phyloP scores from a whole-genome alignment of 176 grass and related monocot species.

The Rhipidocladum racemiflorum region DNA sequence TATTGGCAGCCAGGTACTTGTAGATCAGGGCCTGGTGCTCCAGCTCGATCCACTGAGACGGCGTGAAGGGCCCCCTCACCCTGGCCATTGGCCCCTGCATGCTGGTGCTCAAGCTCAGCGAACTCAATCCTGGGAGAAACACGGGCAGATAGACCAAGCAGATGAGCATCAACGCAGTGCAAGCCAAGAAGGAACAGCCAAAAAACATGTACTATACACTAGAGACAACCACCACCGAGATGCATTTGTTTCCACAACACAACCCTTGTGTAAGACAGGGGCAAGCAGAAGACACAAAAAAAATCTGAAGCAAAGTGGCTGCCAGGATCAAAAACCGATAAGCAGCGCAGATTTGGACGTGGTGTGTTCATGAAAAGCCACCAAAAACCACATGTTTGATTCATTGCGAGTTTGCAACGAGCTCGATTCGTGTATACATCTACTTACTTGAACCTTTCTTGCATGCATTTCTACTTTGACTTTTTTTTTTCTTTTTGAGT shows the following conservation, averaged over 20 bases:
- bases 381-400: background rate
- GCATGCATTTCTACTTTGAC: background rate
- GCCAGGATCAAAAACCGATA: constrained; percentile 35
- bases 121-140: constrained; percentile 41
- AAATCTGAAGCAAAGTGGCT: constrained; percentile 30
- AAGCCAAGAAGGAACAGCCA: constrained; percentile 29
- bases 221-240: constrained; percentile 26
- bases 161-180: constrained; percentile 32
- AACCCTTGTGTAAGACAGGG: constrained; percentile 15
- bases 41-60: constrained; percentile 93
- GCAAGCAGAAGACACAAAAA: constrained; percentile 25
- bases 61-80: constrained; percentile 82
- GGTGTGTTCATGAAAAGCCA: constrained; percentile 9
- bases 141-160: constrained; percentile 15
- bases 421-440: background rate
- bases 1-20: constrained; percentile 83
- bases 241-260: constrained; percentile 35
- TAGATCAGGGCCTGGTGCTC: constrained; percentile 97
- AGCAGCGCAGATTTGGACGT: constrained; percentile 30
- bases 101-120: constrained; percentile 57
- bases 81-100: constrained; percentile 70
- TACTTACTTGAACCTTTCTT: constrained; percentile 7
- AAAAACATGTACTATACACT: constrained; percentile 27
- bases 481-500: background rate
- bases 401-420: constrained; percentile 1